Evolutionary conservation across 768 basidiomycete genomes (phyloP), one percentile per base, ranked within the genome.

Genomic region (Tulasnella sp.): DNA sequence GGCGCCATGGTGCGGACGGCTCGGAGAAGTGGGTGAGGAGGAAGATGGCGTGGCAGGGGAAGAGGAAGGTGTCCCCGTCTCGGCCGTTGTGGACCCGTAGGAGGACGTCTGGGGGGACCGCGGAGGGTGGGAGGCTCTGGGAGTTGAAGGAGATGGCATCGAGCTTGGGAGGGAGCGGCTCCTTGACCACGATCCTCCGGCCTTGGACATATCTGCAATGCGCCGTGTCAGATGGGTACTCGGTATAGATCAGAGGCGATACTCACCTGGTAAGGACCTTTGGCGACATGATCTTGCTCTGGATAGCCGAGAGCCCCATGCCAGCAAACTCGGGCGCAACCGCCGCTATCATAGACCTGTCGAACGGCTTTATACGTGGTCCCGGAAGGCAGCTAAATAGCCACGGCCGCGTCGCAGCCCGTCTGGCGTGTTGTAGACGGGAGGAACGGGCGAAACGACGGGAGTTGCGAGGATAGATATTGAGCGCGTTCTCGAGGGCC

Each of bases 21-120:
- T 36, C 21, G 25, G 34, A 21, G 37, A 36, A 54, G 36, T 29
- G 35, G 19, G 37, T 29, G 52, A 39, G 34, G 52, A 54, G 52
- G 25, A 27, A 40, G 36, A 54, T 15, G 17, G 34, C 34, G 37
- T 54, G 52, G 37, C 34, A 54, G 34, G 52, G 52, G 37, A 54
- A 40, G 21, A 54, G 37, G 37, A 40, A 39, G 25, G 52, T 27
- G 37, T 27, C 27, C 5, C n/a, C 3, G 39, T 40, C 52, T 14
- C 42, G 29, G 29, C 37, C 52, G 37, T 40, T 39, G 9, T 40
- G 52, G 11, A 54, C 36, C 23, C 36, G 39, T n/a, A 54, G 21
- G 34, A 54, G 23, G 36, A 40, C 37, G n/a, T 36, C 29, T n/a
- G 52, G 52, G 23, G 39, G 34, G 19, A 54, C 42, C 17, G 37